Percentiles rank a stretch among this genome's conserved stretches.
Conservation (phyloP, 441 rosid genomes). For the Gossypium lobatum region DNA sequence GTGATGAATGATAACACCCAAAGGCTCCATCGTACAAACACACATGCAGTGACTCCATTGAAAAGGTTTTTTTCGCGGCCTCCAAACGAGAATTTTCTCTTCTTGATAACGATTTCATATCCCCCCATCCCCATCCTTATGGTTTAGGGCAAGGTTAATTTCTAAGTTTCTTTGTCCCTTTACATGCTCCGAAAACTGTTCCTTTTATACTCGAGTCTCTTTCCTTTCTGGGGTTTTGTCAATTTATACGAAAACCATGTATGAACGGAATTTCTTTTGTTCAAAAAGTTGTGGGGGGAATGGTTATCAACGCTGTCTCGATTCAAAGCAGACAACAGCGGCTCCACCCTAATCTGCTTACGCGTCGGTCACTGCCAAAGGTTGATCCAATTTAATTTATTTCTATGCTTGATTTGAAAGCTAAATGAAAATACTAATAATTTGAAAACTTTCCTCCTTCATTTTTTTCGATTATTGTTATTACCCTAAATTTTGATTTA, state of each 20-base stretch:
- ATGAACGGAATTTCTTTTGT: constrained; percentile 8
- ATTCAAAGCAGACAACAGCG: neutral
- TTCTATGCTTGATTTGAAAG: neutral
- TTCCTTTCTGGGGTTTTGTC: neutral
- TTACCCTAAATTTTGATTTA: no score
- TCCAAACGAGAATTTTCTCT: constrained; percentile 24
- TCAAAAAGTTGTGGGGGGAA: neutral
- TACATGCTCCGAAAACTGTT: neutral
- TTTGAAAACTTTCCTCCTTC: neutral
- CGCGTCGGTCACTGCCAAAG: neutral
- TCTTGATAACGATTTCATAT: constrained; percentile 9
- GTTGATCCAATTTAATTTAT: neutral
- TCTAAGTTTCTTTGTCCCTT: neutral
- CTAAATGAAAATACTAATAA: neutral
- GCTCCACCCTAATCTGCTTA: neutral
- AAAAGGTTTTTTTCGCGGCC: constrained; percentile 7
- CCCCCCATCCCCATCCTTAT: neutral
- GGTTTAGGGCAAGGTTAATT: neutral
- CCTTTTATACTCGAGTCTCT: neutral
- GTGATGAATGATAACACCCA: constrained; percentile 9
- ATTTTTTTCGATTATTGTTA: no score
- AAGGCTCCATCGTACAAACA: neutral
- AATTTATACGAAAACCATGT: neutral
- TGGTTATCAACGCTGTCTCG: neutral
- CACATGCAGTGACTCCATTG: neutral